phyloP scores from a whole-genome alignment of 495 filamentous ascomycete species.

The Tuber melanosporum region DNA sequence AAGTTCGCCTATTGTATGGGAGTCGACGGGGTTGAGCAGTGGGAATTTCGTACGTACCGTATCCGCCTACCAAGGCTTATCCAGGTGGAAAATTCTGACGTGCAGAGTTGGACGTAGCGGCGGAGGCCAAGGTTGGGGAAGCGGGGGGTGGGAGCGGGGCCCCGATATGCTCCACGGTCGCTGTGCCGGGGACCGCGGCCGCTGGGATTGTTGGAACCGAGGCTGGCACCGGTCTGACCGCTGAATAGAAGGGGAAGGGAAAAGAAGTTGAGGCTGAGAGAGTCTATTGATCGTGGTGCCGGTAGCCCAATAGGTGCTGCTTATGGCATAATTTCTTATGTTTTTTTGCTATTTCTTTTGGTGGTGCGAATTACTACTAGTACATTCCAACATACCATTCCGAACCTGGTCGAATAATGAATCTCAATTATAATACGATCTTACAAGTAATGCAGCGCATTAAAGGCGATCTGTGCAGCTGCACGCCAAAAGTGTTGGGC shows the following conservation, averaged over 20 bases:
- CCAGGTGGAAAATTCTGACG: background rate
- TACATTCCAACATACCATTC: background rate
- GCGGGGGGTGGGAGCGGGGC: background rate
- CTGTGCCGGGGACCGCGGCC: background rate
- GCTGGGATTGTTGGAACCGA: background rate
- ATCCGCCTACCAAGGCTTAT: background rate
- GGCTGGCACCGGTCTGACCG: background rate
- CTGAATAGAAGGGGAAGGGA: background rate
- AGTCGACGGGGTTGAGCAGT: slow-evolving; percentile 24
- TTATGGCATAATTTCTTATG: background rate
- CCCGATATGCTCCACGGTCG: background rate
- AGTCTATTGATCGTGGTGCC: background rate
- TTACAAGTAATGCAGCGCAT: background rate
- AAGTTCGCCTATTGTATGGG: slow-evolving; percentile 30
- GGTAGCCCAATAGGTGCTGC: background rate
- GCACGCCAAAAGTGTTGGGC: background rate
- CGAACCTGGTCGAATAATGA: background rate
- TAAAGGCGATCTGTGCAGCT: background rate
- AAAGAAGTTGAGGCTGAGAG: background rate
- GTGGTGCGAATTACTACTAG: background rate
- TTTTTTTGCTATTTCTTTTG: background rate
- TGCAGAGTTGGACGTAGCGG: background rate
- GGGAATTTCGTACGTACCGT: slow-evolving; percentile 26
- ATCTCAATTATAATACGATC: background rate
- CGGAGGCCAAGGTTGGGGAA: background rate